Conservation (phyloP, 2,329 filamentous ascomycete species). For the Colletotrichum scovillei region DNA sequence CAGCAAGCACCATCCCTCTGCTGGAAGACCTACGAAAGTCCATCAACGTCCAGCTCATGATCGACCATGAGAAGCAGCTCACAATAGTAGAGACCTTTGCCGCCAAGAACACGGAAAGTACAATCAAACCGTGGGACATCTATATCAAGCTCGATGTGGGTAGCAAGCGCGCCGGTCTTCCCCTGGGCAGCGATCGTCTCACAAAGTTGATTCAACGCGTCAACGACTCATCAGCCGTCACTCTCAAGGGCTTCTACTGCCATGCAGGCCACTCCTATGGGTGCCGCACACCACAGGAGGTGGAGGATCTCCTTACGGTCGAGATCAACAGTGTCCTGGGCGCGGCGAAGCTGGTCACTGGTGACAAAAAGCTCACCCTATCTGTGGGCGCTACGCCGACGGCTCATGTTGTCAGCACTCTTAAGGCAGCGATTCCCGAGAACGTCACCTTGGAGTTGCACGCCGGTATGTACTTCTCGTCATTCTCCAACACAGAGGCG, state of each 20-base stretch:
- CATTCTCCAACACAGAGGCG: too few relatives aligned
- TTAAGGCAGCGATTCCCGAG: constrained; percentile 43
- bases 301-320: constrained; percentile 42
- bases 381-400: constrained; percentile 51
- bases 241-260: constrained; percentile 51
- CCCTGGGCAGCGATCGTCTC: constrained; percentile 41
- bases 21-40: constrained; percentile 44
- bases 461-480: constrained; percentile 40
- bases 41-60: constrained; percentile 48
- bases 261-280: constrained; percentile 52
- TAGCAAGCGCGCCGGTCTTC: constrained; percentile 47
- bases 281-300: constrained; percentile 44
- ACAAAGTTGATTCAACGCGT: constrained; percentile 42
- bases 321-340: constrained; percentile 46
- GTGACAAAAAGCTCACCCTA: constrained; percentile 42
- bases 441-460: constrained; percentile 50
- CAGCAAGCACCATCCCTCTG: constrained; percentile 45
- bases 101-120: background rate
- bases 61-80: constrained; percentile 50
- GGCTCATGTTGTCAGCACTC: constrained; percentile 47
- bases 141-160: constrained; percentile 53
- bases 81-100: constrained; percentile 41
- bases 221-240: constrained; percentile 42
- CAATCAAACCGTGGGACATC: constrained; percentile 44
- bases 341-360: constrained; percentile 44